These are phyloP conservation scores for Medicago arabica DNA, from an alignment of 306 rosid species.

Conservation along the genomic window DNA sequence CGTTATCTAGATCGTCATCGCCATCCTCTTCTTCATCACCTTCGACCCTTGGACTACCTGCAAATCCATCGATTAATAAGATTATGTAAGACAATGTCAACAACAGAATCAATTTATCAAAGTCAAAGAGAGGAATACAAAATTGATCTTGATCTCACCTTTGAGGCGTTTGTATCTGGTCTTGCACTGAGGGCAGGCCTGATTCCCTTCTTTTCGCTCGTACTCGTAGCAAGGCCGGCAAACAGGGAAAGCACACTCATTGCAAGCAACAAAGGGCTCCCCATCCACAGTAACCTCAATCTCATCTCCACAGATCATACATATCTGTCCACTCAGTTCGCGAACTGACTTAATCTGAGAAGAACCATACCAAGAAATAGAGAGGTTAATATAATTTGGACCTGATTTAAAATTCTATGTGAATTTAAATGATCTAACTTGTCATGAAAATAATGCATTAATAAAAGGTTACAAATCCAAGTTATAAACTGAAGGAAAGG, in stretches of 20 bases:
- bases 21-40: conserved; percentile 98
- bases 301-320: conserved; percentile 89
- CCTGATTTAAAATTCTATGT: conserved; percentile 14
- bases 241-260: conserved; percentile 93
- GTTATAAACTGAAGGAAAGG: not conserved
- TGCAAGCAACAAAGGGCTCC: conserved; percentile 94
- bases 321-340: conserved; percentile 84
- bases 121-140: conserved; percentile 25
- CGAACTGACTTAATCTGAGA: conserved; percentile 74
- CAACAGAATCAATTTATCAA: conserved; percentile 5
- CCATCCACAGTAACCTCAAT: conserved; percentile 80
- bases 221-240: conserved; percentile 90
- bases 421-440: conserved; percentile 16
- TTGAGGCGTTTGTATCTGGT: conserved; percentile 87
- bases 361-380: conserved; percentile 23
- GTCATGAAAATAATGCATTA: not conserved
- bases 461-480: conserved; percentile 33
- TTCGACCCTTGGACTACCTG: conserved; percentile 95
- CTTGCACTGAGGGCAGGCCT: conserved; percentile 94
- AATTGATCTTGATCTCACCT: conserved; percentile 57
- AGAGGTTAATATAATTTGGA: conserved; percentile 20
- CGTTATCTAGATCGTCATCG: conserved; percentile 88
- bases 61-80: conserved; percentile 33
- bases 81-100: not conserved
- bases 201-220: conserved; percentile 85